Conservation (phyloP, 108 stramenopile genomes). For the Pseudonitzschia multistriata region DNA sequence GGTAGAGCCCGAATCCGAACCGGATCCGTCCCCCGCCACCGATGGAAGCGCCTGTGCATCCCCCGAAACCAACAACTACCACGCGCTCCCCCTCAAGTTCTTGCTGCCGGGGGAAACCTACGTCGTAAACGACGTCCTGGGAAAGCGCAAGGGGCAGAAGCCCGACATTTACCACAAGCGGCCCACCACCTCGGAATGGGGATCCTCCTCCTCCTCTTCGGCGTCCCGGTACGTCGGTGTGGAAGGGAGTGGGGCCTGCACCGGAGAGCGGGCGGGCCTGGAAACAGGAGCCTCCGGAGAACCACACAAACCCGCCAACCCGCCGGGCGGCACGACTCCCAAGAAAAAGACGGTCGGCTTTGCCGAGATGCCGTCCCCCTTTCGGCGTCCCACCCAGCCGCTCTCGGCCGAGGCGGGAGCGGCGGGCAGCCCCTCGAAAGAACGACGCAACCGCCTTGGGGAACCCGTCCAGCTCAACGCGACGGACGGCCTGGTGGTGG, state of each 20-base stretch:
- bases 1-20: not conserved
- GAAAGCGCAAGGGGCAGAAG: constrained; percentile 39
- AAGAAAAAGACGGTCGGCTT: constrained; percentile 76
- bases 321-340: not conserved
- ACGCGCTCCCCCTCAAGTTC: constrained; percentile 61
- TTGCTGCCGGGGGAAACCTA: constrained; percentile 63
- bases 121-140: constrained; percentile 73
- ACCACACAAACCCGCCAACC: too few species aligned
- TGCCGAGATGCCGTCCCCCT: constrained; percentile 50
- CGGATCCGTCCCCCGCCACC: not conserved
- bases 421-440: not conserved
- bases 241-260: constrained; percentile 11
- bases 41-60: not conserved
- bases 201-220: too few species aligned
- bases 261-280: not conserved
- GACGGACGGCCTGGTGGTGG: constrained; percentile 86
- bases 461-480: constrained; percentile 72
- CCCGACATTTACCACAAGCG: constrained; percentile 74
- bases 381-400: constrained; percentile 86
- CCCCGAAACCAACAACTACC: constrained; percentile 16
- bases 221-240: not conserved
- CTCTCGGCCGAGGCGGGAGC: constrained; percentile 49
- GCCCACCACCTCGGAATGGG: not conserved
- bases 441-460: constrained; percentile 17
- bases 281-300: not conserved